phyloP scores from a whole-genome alignment of 1,284 basidiomycete genomes.

The Cutaneotrichosporon dermatis region DNA sequence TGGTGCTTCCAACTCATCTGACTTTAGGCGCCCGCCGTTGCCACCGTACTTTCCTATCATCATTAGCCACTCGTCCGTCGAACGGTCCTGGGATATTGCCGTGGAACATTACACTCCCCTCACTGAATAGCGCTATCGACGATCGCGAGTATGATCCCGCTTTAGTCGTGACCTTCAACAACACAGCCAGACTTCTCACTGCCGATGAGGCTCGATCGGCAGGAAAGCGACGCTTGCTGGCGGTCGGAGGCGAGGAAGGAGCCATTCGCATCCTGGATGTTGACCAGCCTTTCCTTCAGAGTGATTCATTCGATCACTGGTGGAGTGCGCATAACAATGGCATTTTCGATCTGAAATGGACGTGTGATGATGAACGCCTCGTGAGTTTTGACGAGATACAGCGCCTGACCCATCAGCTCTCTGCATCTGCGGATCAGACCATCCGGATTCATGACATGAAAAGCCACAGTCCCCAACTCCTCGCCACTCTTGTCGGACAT shows the following conservation, averaged over 20 bases:
- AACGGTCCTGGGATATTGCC: slow-evolving; percentile 19
- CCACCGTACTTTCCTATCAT: slow-evolving; percentile 13
- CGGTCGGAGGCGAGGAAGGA: slow-evolving; percentile 43
- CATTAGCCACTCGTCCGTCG: slow-evolving; percentile 20
- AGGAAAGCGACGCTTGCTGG: slow-evolving; percentile 30
- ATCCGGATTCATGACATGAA: slow-evolving; percentile 36
- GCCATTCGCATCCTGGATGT: slow-evolving; percentile 39
- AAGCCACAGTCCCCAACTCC: slow-evolving; percentile 21
- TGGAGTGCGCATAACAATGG: slow-evolving; percentile 65
- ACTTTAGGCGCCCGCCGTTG: too few species aligned
- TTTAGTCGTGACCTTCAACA: slow-evolving; percentile 34
- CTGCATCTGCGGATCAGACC: slow-evolving; percentile 45
- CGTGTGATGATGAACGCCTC: slow-evolving; percentile 55
- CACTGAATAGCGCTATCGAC: slow-evolving; percentile 29
- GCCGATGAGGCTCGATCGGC: slow-evolving; percentile 18
- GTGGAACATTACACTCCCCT: slow-evolving; percentile 32
- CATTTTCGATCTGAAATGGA: slow-evolving; percentile 75
- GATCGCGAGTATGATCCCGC: slow-evolving; percentile 38
- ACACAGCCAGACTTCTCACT: slow-evolving; percentile 27
- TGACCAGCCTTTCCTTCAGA: slow-evolving; percentile 28
- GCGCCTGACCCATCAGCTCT: slow-evolving; percentile 27
- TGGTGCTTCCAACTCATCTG: neutral
- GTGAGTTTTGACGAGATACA: slow-evolving; percentile 26
- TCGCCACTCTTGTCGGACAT: slow-evolving; percentile 39
- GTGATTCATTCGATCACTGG: slow-evolving; percentile 33